A percentile compares a stretch with the other conserved stretches of the same genome.
These are phyloP conservation scores for Apostasia shenzhenica DNA, from an alignment of 106 monocot species.

Conservation along the genomic window DNA sequence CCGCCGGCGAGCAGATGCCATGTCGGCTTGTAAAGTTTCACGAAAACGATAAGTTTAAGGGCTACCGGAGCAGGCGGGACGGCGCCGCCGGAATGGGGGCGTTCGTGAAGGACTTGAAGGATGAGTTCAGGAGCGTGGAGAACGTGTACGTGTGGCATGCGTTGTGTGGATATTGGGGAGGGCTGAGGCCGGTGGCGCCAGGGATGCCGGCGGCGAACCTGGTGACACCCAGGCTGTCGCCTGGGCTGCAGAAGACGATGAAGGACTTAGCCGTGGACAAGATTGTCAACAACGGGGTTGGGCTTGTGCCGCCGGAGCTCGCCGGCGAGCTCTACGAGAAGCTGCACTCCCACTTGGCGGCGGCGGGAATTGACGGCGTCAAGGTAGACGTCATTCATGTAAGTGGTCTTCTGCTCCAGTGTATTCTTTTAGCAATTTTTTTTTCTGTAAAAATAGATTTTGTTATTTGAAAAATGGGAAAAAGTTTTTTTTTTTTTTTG, in stretches of 20 bases:
- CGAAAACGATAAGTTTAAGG: slow-evolving; percentile 76
- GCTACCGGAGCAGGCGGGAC: slow-evolving; percentile 31
- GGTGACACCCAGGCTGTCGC: slow-evolving; percentile 46
- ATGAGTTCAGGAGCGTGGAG: slow-evolving; percentile 35
- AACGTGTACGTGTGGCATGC: slow-evolving; percentile 94
- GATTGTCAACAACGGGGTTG: slow-evolving; percentile 73
- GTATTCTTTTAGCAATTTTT: too few relatives aligned
- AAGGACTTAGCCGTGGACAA: slow-evolving; percentile 85
- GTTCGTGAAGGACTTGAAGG: slow-evolving; percentile 57
- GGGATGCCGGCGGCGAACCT: slow-evolving; percentile 49
- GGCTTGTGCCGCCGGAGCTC: slow-evolving; percentile 49
- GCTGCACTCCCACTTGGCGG: slow-evolving; percentile 51
- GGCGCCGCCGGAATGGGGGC: slow-evolving; percentile 34
- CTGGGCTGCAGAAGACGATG: slow-evolving; percentile 72
- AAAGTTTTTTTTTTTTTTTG: too few relatives aligned
- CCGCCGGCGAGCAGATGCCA: slow-evolving; percentile 94
- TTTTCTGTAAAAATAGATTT: too few relatives aligned
- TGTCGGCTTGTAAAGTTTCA: slow-evolving; percentile 65
- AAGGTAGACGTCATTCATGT: slow-evolving; percentile 95
- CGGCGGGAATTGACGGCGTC: slow-evolving; percentile 66
- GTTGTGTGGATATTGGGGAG: slow-evolving; percentile 92
- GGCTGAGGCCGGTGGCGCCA: slow-evolving; percentile 32
- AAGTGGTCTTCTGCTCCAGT: slow-evolving; percentile 8
- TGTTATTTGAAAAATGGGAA: too few relatives aligned
- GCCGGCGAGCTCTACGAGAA: slow-evolving; percentile 57